Base-by-base conservation (phyloP, 805 yeast species). In the Kodamaea hsintzibuensis region DNA sequence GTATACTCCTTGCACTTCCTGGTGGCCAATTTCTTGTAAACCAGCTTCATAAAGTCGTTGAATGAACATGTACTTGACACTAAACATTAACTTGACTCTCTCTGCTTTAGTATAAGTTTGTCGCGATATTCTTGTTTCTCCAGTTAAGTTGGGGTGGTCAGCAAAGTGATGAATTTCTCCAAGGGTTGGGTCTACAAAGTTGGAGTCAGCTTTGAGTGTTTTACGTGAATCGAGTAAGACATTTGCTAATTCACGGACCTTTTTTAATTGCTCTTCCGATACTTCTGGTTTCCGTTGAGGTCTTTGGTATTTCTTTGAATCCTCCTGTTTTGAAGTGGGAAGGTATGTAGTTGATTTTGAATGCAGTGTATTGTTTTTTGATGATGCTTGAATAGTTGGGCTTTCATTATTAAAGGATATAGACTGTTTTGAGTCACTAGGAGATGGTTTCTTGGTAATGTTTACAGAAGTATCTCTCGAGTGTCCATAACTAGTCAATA, bases 1-100 rank as follows among this genome's bases (percentile, higher is more conserved):
- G 72, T 85, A 91, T 2, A 82, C 79, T 2, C 86, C 89, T 53
- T 85, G 90, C 2, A 87, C 80, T 1, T 81, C 82, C 1, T 76
- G 78, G 57, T 80, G 78, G 0, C 64, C 62, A 1, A 54, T 56
- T 14, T 56, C 53, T 13, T 62, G 64, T 14, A 22, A 42, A 1
- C 49, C 42, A 1, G 49, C 25, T 3, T 59, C 67, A 37, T 76
- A 70, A 22, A 72, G 69, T 54, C 78, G 68, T 57, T 79, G 82
- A 27, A 84, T 56, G 49, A 77, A 71, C 13, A 71, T 65, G 61
- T 82, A 85, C 62, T 81, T 83, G 54, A 78, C 69, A 27, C 79
- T 81, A 8, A 85, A 56, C 60, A 77, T 71, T 10, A 74, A 62
- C 53, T 77, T 76, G 14, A 82, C 83, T 53, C 74, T 73, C 49